Base-by-base conservation (phyloP, 306 rosid genomes). In the Corylus heterophylla region DNA sequence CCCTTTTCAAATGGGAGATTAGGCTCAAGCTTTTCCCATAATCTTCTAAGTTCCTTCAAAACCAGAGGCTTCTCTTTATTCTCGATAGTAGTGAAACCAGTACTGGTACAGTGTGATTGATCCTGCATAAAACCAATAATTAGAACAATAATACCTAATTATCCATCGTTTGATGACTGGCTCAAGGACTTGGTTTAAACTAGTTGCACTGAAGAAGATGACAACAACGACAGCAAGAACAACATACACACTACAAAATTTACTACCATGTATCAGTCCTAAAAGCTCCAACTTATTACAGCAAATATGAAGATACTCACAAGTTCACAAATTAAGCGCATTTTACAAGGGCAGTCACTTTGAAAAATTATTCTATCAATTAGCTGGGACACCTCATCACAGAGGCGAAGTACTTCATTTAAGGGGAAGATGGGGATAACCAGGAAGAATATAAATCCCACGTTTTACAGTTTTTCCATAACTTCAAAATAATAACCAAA, bases 1-100 rank as follows among this genome's bases (percentile, higher is more conserved):
- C 97, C 98, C 76, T 76, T 89, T 82, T 83, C 84, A 88, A 93
- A 93, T 0, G 98, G 97, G 84, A 95, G 94, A 77, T 62, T 45
- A 73, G 86, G 90, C 14, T 84, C 87, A n/a, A 9, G 55, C 74
- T 89, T 83, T 73, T 89, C 93, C 99, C 99, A 95, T 82, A 95
- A 71, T 79, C 87, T 90, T 54, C 73, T 80, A n/a, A 95, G 87
- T 81, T 95, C 98, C 88, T 95, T 95, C 69, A 95, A 86, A 56
- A 91, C 79, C 67, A 95, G 77, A 74, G 96, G 98, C 84, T 93
- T 93, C 12, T 69, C 0, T 59, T 4, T 69, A 49, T 91, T 83
- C 90, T 88, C 97, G 44, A 89, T 54, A 12, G 99, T 93, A 2
- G 12, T 56, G 62, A 82, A 85, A 18, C 75, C 42, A 11, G 99